Evolutionary conservation across 345 rosid species (phyloP), one percentile per base, ranked within the genome.

Genomic region (Dipteronia sinensis): DNA sequence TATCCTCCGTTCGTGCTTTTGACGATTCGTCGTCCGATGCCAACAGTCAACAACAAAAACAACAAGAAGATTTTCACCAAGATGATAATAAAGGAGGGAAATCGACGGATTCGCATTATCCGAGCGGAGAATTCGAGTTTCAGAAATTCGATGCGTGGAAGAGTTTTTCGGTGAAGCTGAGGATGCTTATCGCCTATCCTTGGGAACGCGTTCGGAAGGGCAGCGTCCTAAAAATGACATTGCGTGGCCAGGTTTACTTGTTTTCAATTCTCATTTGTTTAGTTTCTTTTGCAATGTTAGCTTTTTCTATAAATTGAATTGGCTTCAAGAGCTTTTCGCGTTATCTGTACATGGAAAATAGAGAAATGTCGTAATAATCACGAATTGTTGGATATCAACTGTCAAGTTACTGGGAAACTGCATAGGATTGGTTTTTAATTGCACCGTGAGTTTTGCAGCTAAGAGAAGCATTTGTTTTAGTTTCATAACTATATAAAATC

Each of bases 151-250:
- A 88, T 65, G 80, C 73, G 55, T 91, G 92, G 97, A 88, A 83
- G 87, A 85, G 81, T 70, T 84, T 93, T 10, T 79, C 89, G 25
- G 93, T 93, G 67, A 90, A 89, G 87, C 69, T 92, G 23, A 84
- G 85, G 76, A 92, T 93, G 98, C 86, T 95, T 1, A 6, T 93
- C 73, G 97, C 99, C 17, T 89, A 79, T 69, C 98, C 98, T 29
- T 93, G 99, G 99, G 87, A 90, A 69, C 93, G 99, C 55, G 90
- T 95, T 76, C 90, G 92, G 4, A 91, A 92, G 72, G 96, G 96
- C 81, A 92, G 93, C 31, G 97, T 95, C 73, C 84, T 93, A 71
- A 88, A 88, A 13, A 84, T 95, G 93, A 93, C 87, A 82, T 75
- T 95, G 80, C 97, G 99, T 6, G 99, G 99, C 89, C 96, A 95